Percentiles rank a stretch among this genome's conserved stretches.
These are phyloP conservation scores for Plasmodium yoelii DNA, from an alignment of 169 alveolate genomes.

Conservation along the genomic window DNA sequence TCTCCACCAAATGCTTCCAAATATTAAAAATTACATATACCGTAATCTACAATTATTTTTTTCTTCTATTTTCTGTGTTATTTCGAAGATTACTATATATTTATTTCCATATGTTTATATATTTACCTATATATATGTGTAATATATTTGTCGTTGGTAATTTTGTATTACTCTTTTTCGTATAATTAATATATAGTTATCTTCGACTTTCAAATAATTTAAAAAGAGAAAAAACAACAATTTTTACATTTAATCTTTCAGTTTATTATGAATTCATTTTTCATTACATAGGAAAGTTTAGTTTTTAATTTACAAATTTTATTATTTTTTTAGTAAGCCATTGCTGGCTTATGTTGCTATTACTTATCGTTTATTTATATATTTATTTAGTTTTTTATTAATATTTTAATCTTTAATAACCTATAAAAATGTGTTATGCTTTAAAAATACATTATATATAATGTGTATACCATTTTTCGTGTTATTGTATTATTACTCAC, in stretches of 20 bases:
- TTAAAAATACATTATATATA: too few relatives aligned
- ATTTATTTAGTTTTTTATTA: background rate
- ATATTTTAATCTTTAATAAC: constrained; percentile 3
- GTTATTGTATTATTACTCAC: too few relatives aligned
- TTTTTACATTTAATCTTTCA: background rate
- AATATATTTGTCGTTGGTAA: background rate
- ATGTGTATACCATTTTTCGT: too few relatives aligned
- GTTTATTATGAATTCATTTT: too few relatives aligned
- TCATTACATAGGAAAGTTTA: background rate
- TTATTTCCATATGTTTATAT: background rate
- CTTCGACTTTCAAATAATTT: background rate
- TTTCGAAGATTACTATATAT: background rate
- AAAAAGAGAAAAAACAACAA: background rate
- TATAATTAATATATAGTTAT: background rate
- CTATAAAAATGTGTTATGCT: background rate
- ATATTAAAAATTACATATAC: background rate
- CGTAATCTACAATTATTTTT: too few relatives aligned
- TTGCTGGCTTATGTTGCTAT: background rate
- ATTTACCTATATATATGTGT: background rate
- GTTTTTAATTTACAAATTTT: background rate
- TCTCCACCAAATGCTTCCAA: background rate
- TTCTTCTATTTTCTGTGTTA: background rate
- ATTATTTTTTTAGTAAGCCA: background rate
- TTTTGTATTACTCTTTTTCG: background rate
- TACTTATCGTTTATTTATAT: background rate